Evolutionary conservation across 345 rosid species (phyloP).

Genomic region (Citrus mangshanensis): DNA sequence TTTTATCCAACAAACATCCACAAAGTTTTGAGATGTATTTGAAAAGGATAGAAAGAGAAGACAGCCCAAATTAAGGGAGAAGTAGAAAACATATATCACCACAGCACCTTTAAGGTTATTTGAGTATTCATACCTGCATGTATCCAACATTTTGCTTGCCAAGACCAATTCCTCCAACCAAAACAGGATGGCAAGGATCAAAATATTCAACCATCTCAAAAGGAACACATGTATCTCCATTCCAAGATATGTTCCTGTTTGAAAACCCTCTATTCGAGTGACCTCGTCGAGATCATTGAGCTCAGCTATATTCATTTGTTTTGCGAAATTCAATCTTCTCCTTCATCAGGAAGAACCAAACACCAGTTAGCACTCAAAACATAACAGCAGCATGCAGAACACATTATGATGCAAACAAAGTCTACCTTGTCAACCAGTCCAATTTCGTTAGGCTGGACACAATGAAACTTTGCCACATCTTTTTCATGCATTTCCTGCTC

Average conservation of each 20-base stretch:
- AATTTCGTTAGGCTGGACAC: conserved; percentile 51
- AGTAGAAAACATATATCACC: neutral
- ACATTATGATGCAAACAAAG: neutral
- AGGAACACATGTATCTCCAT: conserved; percentile 91
- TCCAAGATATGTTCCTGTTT: conserved; percentile 74
- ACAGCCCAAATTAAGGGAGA: neutral
- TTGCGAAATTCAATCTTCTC: conserved; percentile 57
- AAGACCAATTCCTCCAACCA: conserved; percentile 84
- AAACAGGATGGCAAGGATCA: conserved; percentile 83
- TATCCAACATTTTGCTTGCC: conserved; percentile 87
- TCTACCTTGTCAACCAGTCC: conserved; percentile 74
- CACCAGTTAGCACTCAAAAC: conserved; percentile 20
- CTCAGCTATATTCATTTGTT: conserved; percentile 75
- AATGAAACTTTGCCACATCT: conserved; percentile 31
- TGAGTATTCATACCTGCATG: conserved; percentile 74
- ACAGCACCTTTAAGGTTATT: neutral
- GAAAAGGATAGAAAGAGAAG: neutral
- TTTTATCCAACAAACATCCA: neutral
- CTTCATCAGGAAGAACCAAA: conserved; percentile 59
- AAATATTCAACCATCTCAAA: conserved; percentile 91
- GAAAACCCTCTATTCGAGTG: conserved; percentile 75
- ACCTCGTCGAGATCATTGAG: conserved; percentile 78
- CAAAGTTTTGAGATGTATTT: neutral
- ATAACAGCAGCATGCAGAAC: neutral
- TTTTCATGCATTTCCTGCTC: conserved; percentile 47